Evolutionary conservation across 371 early-diverging fungal species (phyloP), one percentile per base, ranked within the genome.

Genomic region (Mycotypha africana): DNA sequence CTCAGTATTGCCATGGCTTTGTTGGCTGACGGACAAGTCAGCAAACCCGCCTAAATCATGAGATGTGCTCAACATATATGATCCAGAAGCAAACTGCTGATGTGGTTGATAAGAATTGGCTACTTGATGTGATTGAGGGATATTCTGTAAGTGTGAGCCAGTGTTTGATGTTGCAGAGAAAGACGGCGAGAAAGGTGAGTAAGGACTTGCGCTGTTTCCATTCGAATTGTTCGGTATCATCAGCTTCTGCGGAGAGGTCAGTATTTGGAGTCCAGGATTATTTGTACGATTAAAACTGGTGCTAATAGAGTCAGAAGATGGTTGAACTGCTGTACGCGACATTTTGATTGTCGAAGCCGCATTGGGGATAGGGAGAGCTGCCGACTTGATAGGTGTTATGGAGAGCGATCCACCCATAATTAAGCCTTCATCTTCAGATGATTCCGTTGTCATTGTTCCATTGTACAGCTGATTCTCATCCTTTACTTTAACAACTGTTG

Each of bases 331-430:
- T 35, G 38, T 33, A 12, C 6, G 49, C 44, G 21, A 47, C 28
- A 24, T 43, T n/a, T n/a, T n/a, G n/a, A n/a, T n/a, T 21, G 12
- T 42, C 26, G 50, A 36, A 43, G 34, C 48, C 43, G 56, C 50
- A 43, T 57, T 66, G 6, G 72, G 68, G 14, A 69, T 69, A 36
- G 70, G 65, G 14, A 63, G 42, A 15, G 67, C 67, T 21, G 56
- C 53, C 1, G 67, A 66, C 22, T 61, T 56, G 23, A 38, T 44
- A 33, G 46, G 49, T 38, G 49, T 41, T 51, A 38, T 51, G 11
- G 46, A 51, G 20, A 51, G 28, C 8, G 28, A 41, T 7, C 35
- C 34, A 33, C 31, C 37, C 31, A 28, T 33, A 16, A 31, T 15
- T 7, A 39, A 25, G n/a, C 45, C 34, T 20, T 45, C 45, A 9